A percentile compares a stretch with the other conserved stretches of the same genome.
These are phyloP conservation scores for Calonectria pseudoturangicola DNA, from an alignment of 2,329 filamentous ascomycete genomes.

Conservation along the genomic window DNA sequence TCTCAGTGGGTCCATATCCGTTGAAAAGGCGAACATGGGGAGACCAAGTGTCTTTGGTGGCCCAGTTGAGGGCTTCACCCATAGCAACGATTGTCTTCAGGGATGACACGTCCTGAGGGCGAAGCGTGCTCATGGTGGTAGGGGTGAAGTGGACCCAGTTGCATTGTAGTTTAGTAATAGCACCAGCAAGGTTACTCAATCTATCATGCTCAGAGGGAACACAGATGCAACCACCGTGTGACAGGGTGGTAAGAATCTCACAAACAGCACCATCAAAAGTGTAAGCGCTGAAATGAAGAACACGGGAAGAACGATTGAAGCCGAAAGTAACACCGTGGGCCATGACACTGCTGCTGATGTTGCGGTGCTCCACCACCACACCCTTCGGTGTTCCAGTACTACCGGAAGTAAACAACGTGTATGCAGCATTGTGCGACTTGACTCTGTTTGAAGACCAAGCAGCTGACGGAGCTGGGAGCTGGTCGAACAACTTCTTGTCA, in stretches of 20 bases:
- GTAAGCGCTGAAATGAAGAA: slow-evolving; percentile 8
- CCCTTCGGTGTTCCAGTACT: slow-evolving; percentile 14
- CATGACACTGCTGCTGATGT: slow-evolving; percentile 13
- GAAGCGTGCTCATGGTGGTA: slow-evolving; percentile 7
- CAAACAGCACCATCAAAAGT: slow-evolving; percentile 1
- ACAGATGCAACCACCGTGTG: slow-evolving; percentile 17
- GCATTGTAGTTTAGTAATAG: not conserved
- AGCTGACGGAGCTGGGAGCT: not conserved
- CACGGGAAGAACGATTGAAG: not conserved
- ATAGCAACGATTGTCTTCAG: not conserved
- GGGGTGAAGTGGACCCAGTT: slow-evolving; percentile 9
- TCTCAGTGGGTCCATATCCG: slow-evolving; percentile 20
- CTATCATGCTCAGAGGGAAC: slow-evolving; percentile 10
- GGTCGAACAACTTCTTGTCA: slow-evolving; percentile 17
- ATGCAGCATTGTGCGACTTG: slow-evolving; percentile 7
- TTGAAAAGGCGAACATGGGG: slow-evolving; percentile 10
- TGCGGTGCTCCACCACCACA: slow-evolving; percentile 16
- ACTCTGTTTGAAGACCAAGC: slow-evolving; percentile 12
- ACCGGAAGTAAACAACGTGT: slow-evolving; percentile 7
- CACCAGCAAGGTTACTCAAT: not conserved
- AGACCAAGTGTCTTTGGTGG: slow-evolving; percentile 8
- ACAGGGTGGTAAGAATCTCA: slow-evolving; percentile 6
- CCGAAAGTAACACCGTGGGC: slow-evolving; percentile 1
- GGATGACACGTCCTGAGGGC: slow-evolving; percentile 5
- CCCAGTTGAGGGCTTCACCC: slow-evolving; percentile 22